Percentiles rank a stretch among this genome's conserved stretches.
Evolutionary conservation across 2,329 filamentous ascomycete species (phyloP).

Genomic region (Aaosphaeria pasadenensis): DNA sequence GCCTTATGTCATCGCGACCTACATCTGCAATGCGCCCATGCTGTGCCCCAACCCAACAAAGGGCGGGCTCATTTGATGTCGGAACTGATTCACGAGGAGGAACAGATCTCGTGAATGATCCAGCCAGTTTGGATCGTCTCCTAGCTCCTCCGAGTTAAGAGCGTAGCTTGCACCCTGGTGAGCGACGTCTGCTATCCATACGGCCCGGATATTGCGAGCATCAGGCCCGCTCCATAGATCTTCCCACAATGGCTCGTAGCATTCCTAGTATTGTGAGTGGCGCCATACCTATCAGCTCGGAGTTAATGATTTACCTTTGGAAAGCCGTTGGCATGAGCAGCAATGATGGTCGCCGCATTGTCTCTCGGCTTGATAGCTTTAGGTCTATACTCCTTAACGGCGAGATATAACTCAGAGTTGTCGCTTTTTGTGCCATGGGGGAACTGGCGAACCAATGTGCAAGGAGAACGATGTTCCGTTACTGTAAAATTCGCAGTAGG

Average conservation of each 20-base stretch:
- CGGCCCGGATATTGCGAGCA: constrained; percentile 8
- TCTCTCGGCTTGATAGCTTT: not conserved
- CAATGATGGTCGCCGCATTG: constrained; percentile 13
- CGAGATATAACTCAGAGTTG: constrained; percentile 9
- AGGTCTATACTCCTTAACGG: constrained; percentile 17
- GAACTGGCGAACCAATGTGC: constrained; percentile 14
- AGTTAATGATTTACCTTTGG: constrained; percentile 9
- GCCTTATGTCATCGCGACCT: not conserved
- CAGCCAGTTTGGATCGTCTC: constrained; percentile 15
- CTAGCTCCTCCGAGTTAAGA: constrained; percentile 9
- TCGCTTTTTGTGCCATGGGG: constrained; percentile 10
- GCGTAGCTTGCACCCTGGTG: constrained; percentile 14
- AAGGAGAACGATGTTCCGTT: constrained; percentile 14
- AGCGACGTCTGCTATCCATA: constrained; percentile 16
- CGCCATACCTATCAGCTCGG: not conserved
- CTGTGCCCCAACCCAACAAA: constrained; percentile 17
- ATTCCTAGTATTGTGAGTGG: constrained; percentile 7
- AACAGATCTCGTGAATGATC: constrained; percentile 18
- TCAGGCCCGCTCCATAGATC: constrained; percentile 8
- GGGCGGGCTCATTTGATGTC: constrained; percentile 11
- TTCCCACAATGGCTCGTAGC: constrained; percentile 16
- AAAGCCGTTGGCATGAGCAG: constrained; percentile 16
- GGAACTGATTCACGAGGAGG: constrained; percentile 14
- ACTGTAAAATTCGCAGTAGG: constrained; percentile 8
- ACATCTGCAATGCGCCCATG: constrained; percentile 15